These are phyloP conservation scores for Pinguiococcus pyrenoidosus DNA, from an alignment of 108 stramenopile species.

Conservation along the genomic window DNA sequence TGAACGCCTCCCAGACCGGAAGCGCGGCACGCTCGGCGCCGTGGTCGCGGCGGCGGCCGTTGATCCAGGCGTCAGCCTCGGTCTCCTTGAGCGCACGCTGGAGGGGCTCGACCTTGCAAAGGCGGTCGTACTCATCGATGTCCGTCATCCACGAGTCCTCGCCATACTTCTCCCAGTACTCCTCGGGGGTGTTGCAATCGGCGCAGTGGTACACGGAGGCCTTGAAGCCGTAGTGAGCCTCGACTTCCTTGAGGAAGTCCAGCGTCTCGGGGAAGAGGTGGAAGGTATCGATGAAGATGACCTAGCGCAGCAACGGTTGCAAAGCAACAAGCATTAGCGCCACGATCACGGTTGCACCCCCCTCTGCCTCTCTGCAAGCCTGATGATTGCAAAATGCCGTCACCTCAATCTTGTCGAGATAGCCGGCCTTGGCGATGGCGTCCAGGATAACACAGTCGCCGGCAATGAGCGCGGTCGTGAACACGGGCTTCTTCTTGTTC, in stretches of 20 bases:
- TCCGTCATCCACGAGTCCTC: conserved; percentile 90
- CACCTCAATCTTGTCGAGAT: conserved; percentile 31
- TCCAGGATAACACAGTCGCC: conserved; percentile 43
- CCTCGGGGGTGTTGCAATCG: conserved; percentile 47
- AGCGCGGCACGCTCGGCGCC: conserved; percentile 70
- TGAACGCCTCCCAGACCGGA: conserved; percentile 34
- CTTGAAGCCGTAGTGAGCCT: conserved; percentile 81
- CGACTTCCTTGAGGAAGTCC: conserved; percentile 51
- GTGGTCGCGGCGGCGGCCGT: conserved; percentile 90
- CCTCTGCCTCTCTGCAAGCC: too few species aligned
- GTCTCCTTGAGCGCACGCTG: conserved; percentile 85
- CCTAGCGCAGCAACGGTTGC: too few species aligned
- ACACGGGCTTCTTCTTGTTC: conserved; percentile 25
- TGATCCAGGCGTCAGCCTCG: conserved; percentile 89
- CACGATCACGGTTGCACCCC: too few species aligned
- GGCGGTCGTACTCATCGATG: conserved; percentile 65
- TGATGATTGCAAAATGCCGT: too few species aligned
- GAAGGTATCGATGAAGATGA: conserved; percentile 69
- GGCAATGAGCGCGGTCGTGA: conserved; percentile 39
- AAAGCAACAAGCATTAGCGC: too few species aligned
- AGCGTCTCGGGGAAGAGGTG: conserved; percentile 89
- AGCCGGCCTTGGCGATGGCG: conserved; percentile 38
- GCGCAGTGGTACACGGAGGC: conserved; percentile 50
- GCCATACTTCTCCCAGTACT: conserved; percentile 53
- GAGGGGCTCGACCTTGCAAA: conserved; percentile 96